These are phyloP conservation scores for Chloris gayana DNA, from an alignment of 176 grass and related monocot species.

Conservation along the genomic window DNA sequence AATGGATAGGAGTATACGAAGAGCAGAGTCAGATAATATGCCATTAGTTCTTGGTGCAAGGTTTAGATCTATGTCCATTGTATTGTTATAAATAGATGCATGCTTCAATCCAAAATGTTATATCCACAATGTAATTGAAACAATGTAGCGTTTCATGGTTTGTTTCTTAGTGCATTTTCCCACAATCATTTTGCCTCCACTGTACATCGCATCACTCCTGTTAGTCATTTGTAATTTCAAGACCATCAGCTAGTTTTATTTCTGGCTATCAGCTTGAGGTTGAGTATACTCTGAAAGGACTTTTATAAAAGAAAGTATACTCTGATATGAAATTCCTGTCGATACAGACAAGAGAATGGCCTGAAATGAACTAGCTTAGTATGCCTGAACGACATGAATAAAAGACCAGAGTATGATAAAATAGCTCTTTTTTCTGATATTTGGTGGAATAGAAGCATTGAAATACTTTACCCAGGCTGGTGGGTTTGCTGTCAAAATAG, in stretches of 20 bases:
- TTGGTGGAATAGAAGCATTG: background rate
- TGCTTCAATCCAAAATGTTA: conserved; percentile 34
- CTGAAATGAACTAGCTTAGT: too few relatives aligned
- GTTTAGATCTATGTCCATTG: conserved; percentile 39
- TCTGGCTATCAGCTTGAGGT: background rate
- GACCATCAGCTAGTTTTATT: background rate
- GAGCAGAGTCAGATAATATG: conserved; percentile 19
- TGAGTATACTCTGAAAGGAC: too few relatives aligned
- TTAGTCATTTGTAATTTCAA: background rate
- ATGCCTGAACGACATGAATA: too few relatives aligned
- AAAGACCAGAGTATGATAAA: too few relatives aligned
- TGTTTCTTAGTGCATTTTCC: conserved; percentile 19
- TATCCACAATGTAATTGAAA: conserved; percentile 16
- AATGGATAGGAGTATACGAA: conserved; percentile 25
- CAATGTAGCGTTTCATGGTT: background rate
- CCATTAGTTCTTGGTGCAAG: conserved; percentile 25
- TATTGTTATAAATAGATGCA: conserved; percentile 33
- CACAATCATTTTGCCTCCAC: background rate
- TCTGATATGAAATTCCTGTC: too few relatives aligned
- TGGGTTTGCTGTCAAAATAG: background rate
- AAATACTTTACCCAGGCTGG: background rate
- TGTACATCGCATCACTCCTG: background rate
- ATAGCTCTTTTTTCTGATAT: background rate
- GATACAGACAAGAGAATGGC: too few relatives aligned
- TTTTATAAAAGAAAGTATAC: too few relatives aligned